Evolutionary conservation across 192 early-diverging fungal species (phyloP), one percentile per base, ranked within the genome.

Genomic region (Podila epigama): DNA sequence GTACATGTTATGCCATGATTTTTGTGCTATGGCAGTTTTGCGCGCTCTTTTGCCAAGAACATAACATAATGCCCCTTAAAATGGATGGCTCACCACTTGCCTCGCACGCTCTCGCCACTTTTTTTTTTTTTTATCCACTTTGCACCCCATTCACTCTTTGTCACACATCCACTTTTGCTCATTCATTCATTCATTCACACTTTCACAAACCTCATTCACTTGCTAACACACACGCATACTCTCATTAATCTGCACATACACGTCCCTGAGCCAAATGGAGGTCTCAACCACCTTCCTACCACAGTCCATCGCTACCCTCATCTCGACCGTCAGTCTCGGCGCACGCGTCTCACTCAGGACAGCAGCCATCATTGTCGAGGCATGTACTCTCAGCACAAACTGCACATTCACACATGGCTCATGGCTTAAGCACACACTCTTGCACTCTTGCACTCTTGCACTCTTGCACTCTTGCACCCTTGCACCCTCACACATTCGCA

Each of bases 301-400:
- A 53, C 79, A 82, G 51, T 79, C 81, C 35, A 70, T 89, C 12
- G 91, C 91, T 32, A 77, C 75, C 20, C 50, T 89, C 36, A 81
- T 92, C 42, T 87, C 87, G 15, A 83, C 85, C 13, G 81, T 90
- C 44, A 88, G 89, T 12, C 75, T 85, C 7, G 88, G 86, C 18
- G 82, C 89, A 6, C 68, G 89, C 12, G 70, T 92, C n/a, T 89
- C 87, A 0, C 69, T 90, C 22, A 80, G 91, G 44, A 83, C 85
- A 37, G 78, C 86, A 9, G 80, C 86, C 10, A 75, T 90, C 25
- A 60, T 89, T 61, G 80, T 88, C 41, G 91, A 92, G 70, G 72
- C 65, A 67, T 68, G 72, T 75, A 7, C 10, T 53, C n/a, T 13
- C 42, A 2, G 27, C 9, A 6, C 8, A 16, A 18, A 20, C 33